Evolutionary conservation across 2,329 filamentous ascomycete genomes (phyloP).

Genomic region (Shiraia bambusicola): DNA sequence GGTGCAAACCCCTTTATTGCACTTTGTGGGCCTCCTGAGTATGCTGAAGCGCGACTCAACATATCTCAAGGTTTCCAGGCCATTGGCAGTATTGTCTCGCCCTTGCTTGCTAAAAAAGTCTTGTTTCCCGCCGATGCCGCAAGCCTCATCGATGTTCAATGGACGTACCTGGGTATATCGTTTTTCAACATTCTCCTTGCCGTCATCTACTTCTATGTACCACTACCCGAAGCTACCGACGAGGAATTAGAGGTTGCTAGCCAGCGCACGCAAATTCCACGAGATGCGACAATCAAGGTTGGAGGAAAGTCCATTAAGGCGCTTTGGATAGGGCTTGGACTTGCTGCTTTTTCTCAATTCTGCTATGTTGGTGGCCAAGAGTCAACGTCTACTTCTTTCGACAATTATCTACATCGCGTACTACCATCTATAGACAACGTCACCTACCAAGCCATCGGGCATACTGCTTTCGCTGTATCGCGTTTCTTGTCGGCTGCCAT

Average conservation of each 20-base stretch:
- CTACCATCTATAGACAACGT: constrained; percentile 40
- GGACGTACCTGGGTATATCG: constrained; percentile 65
- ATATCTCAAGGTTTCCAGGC: constrained; percentile 64
- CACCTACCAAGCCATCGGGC: constrained; percentile 56
- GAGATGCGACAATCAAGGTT: constrained; percentile 45
- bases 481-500: constrained; percentile 59
- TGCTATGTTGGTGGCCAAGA: constrained; percentile 65
- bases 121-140: constrained; percentile 56
- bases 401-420: constrained; percentile 46
- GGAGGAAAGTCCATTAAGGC: constrained; percentile 49
- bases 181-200: constrained; percentile 62
- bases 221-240: constrained; percentile 63
- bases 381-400: constrained; percentile 53
- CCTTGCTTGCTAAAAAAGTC: constrained; percentile 60
- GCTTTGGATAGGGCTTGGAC: constrained; percentile 57
- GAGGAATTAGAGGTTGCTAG: constrained; percentile 59
- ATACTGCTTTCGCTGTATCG: constrained; percentile 59
- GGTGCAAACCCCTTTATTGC: constrained; percentile 64
- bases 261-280: constrained; percentile 44
- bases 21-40: constrained; percentile 62
- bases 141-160: constrained; percentile 62
- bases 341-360: constrained; percentile 59
- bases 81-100: constrained; percentile 60
- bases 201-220: constrained; percentile 62
- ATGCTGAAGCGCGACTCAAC: constrained; percentile 61